Percentiles rank a stretch among this genome's conserved stretches.
These are phyloP conservation scores for Lentinula sp. DNA, from an alignment of 768 basidiomycete genomes.

Conservation along the genomic window DNA sequence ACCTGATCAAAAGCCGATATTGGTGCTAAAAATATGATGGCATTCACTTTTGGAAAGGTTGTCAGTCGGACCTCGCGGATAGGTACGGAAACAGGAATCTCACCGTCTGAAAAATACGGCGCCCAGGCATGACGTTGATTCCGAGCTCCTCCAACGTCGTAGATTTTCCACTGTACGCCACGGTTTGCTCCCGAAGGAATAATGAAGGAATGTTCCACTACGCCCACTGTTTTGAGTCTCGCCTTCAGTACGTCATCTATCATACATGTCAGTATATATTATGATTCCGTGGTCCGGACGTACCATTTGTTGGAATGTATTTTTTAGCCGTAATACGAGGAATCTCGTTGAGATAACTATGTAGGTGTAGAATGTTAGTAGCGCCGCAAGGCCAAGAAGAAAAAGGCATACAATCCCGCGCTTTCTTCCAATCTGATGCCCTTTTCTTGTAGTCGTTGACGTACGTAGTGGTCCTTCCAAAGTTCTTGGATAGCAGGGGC, in stretches of 20 bases:
- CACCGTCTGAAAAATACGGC: slow-evolving; percentile 84
- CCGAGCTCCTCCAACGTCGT: slow-evolving; percentile 79
- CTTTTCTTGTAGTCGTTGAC: slow-evolving; percentile 56
- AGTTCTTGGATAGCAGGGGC: slow-evolving; percentile 64
- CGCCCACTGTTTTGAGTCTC: slow-evolving; percentile 76
- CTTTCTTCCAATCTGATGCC: slow-evolving; percentile 72
- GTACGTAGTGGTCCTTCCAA: slow-evolving; percentile 71
- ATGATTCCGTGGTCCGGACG: slow-evolving; percentile 16
- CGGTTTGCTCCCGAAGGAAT: slow-evolving; percentile 52
- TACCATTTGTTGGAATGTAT: slow-evolving; percentile 76
- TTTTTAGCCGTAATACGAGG: slow-evolving; percentile 72
- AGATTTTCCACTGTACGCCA: slow-evolving; percentile 73
- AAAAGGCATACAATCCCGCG: slow-evolving; percentile 69
- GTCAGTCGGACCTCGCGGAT: not conserved
- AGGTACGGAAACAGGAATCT: slow-evolving; percentile 10
- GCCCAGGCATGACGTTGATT: slow-evolving; percentile 85
- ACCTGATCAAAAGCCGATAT: slow-evolving; percentile 87
- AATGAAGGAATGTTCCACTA: slow-evolving; percentile 72
- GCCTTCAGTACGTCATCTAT: slow-evolving; percentile 76
- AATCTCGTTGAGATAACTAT: slow-evolving; percentile 78
- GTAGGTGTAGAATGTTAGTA: not conserved
- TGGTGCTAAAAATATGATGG: slow-evolving; percentile 84
- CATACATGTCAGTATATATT: slow-evolving; percentile 8
- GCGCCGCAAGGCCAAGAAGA: slow-evolving; percentile 6
- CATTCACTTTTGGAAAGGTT: slow-evolving; percentile 50